Base-by-base conservation (phyloP, 345 rosid species). In the Acer saccharum region DNA sequence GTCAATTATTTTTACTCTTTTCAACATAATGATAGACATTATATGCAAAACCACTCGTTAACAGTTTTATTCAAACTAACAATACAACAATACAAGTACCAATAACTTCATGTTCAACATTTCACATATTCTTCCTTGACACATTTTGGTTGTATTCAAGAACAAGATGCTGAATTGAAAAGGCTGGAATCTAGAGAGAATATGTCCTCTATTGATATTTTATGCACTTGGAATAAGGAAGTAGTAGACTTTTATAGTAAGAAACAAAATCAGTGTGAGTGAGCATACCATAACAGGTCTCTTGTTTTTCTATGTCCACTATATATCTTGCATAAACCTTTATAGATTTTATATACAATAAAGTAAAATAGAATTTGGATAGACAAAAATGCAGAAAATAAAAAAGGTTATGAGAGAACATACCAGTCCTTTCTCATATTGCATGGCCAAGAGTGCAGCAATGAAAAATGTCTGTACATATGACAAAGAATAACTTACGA, bases 371-470 rank as follows among this genome's bases (percentile, higher is more conserved):
- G 20, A 14, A 25, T 25, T 7, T 61, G n/a, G 46, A 43, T 62
- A 72, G 74, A 18, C 46, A 68, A 12, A 39, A 62, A 76, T 75
- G 71, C 77, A 78, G 69, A 64, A 71, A 76, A 68, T 54, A 41
- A 72, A 69, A 69, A 70, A 77, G 11, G 21, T 10, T 39, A 78
- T 67, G 75, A 67, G 86, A 79, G 78, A 77, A 70, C 84, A 65
- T 96, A 96, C 98, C 97, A 96, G 86, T 70, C 95, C 92, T 85
- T 91, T 96, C 85, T 89, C 85, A 62, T 96, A 96, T 84, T 96
- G 99, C 99, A 96, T 96, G 74, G 99, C 98, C 90, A 96, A 88
- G 54, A 94, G 94, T 44, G 95, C 99, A 79, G 98, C 99, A 76
- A 94, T 94, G 80, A 96, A 96, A 87, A 96, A 96, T 65, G 98